Base-by-base conservation (phyloP, 1,284 basidiomycete species). In the Pseudozyma hubeiensis region DNA sequence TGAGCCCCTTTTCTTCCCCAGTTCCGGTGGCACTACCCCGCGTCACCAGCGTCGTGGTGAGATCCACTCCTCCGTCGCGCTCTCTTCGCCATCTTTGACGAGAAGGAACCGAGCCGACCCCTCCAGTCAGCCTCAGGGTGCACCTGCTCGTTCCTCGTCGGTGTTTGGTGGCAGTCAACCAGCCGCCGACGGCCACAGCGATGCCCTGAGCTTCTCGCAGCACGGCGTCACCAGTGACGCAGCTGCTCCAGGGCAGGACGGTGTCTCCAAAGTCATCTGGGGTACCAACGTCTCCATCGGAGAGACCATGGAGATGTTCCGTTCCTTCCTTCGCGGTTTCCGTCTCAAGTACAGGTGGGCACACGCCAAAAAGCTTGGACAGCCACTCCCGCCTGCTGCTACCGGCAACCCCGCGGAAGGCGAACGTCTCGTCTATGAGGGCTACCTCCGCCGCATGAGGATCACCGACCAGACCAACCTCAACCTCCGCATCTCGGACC, bases 231-330 rank as follows among this genome's bases (percentile, higher is more conserved):
- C 68, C 43, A 74, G 76, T 40, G 75, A 80, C 30, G 72, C 57
- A 37, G 62, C 64, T 17, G 68, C 60, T 14, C 46, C 67, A 14
- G 67, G 67, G 1, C 55, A 58, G 7, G 81, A 92, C 67, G 91
- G 92, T 64, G 90, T 93, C 50, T 85, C 85, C 65, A 92, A 93
- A 64, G 93, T 84, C 46, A 93, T 98, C 76, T 98, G 96, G 96
- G 96, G 96, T 39, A 99, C 96, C 1, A 94, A 91, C 3, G 93
- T 99, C 70, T 92, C 92, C 75, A 88, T 98, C 24, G 88, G 89
- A 6, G 92, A 97, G 84, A 92, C 92, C 11, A 97, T 97, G 92
- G 91, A 91, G 80, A 86, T 91, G 31, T 98, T 98, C 87, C 89
- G 90, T 49, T 90, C 92, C 50, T 98, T 98, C 85, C 86, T 99